Base-by-base conservation (phyloP, 495 filamentous ascomycete genomes). In the Penicillium dipodomyicola region DNA sequence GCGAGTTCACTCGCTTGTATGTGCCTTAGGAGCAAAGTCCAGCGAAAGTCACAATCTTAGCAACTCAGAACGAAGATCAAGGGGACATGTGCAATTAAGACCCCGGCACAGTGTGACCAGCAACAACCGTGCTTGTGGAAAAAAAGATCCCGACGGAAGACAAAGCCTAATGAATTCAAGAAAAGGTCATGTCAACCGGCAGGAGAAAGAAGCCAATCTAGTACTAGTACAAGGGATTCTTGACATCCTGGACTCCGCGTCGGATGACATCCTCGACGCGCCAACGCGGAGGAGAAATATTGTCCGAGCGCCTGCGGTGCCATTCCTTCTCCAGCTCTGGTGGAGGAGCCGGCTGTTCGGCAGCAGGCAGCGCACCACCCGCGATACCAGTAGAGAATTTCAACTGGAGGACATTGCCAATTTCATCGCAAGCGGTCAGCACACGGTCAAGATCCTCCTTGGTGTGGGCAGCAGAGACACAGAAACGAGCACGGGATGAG, bases 381-480 rank as follows among this genome's bases (percentile, higher is more conserved):
- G 94, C 92, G 59, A 97, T 82, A 57, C 94, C 94, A 17, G 89
- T 95, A 2, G 91, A 95, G 76, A 95, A 97, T 73, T 97, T 98
- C 64, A 97, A 77, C 67, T 98, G 92, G 22, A 98, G 77, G 39
- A 94, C 82, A 67, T 96, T 88, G 56, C 93, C 92, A 51, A 96
- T 86, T 69, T 96, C 89, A 63, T 97, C 91, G 67, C 92, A 97
- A 20, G 95, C 94, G 12, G 84, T 78, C 30, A 98, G 80, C 53
- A 97, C 77, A 19, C 93, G 87, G 72, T 98, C 95, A 59, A 98
- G 81, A 70, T 98, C 94, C 53, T 97, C 94, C 76, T 98, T 98
- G 65, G 91, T 98, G 76, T 98, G 94, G 5, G 94, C 89, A 14
- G 94, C 89, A 11, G 91, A 96, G 25, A 98, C 86, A 74, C 94